Evolutionary conservation across 306 rosid species (phyloP), one percentile per base, ranked within the genome.

Genomic region (Heteromeles arbutifolia): DNA sequence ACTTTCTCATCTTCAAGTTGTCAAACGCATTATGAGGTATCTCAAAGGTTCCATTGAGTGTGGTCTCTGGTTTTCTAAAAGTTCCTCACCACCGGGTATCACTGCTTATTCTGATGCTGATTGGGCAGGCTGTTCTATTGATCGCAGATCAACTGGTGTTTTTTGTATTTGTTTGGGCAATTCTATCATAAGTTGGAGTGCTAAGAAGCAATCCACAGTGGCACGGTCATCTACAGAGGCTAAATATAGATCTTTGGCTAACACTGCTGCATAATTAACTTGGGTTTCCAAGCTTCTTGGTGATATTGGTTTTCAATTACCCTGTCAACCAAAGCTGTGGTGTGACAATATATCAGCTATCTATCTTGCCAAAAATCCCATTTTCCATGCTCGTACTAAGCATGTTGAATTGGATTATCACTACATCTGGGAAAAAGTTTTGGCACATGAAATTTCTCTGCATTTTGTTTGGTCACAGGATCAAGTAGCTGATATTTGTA

Each of bases 61-160:
- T 48, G 54, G 54, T 48, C 21, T 48, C 7, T 48, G 7, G 21
- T 48, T 48, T 1, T 17, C 8, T 2, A 48, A 15, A 5, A 4
- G 54, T 4, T 4, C 2, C 0, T 13, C 1, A 15, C 21, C 54
- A 0, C 54, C 7, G 0, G 1, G 21, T 17, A 14, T 14, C 2
- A 48, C 2, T 48, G 54, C 54, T 0, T 14, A 13, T 14, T 14
- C 54, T 0, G 54, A 48, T 15, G 21, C 21, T 5, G 54, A 48
- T 4, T 48, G 54, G 54, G 54, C 19, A 4, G 8, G 54, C 1
- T 48, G 54, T 1, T 17, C 17, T 17, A 4, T 48, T 13, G 54
- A 48, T 48, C 5, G 21, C 0, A 4, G 0, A 15, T 48, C 54
- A 1, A 48, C 21, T 48, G 2, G 54, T 48, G 54, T 21, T 0